Conservation (phyloP, 2,329 filamentous ascomycete species). For the Zalaria obscura region DNA sequence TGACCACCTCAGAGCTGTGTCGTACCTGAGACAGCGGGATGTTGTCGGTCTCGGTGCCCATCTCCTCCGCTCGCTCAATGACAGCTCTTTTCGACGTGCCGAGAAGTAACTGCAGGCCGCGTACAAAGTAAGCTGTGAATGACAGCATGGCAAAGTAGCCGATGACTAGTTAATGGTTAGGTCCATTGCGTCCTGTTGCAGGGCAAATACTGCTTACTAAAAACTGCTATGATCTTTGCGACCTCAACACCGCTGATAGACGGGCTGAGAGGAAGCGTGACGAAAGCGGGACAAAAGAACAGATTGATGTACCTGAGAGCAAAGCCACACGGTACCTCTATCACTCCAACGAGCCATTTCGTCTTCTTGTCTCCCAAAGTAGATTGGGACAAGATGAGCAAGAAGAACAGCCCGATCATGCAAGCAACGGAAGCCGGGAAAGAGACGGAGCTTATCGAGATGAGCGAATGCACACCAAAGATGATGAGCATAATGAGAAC, state of each 20-base stretch:
- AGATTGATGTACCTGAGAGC: conserved; percentile 44
- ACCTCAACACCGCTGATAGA: conserved; percentile 40
- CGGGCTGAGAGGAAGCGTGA: conserved; percentile 43
- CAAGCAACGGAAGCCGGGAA: conserved; percentile 49
- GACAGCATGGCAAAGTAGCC: conserved; percentile 41
- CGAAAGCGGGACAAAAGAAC: conserved; percentile 46
- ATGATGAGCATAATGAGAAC: conserved; percentile 24
- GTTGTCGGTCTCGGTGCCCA: conserved; percentile 29
- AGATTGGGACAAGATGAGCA: conserved; percentile 32
- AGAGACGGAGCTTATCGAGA: conserved; percentile 32
- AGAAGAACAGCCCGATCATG: conserved; percentile 39
- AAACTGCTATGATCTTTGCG: conserved; percentile 44
- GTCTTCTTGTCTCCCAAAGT: conserved; percentile 36
- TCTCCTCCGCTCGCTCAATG: conserved; percentile 38
- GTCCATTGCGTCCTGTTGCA: background rate
- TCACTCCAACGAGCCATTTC: conserved; percentile 30
- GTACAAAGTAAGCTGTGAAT: conserved; percentile 39
- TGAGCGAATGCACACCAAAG: conserved; percentile 26
- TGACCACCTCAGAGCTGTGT: conserved; percentile 2
- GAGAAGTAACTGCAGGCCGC: conserved; percentile 36
- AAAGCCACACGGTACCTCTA: conserved; percentile 46
- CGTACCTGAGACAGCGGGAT: conserved; percentile 29
- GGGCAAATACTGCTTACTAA: conserved; percentile 33
- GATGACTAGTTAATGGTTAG: conserved; percentile 26
- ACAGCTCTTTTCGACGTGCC: conserved; percentile 39